phyloP scores from a whole-genome alignment of 495 filamentous ascomycete genomes.

The Immersiella caudata region DNA sequence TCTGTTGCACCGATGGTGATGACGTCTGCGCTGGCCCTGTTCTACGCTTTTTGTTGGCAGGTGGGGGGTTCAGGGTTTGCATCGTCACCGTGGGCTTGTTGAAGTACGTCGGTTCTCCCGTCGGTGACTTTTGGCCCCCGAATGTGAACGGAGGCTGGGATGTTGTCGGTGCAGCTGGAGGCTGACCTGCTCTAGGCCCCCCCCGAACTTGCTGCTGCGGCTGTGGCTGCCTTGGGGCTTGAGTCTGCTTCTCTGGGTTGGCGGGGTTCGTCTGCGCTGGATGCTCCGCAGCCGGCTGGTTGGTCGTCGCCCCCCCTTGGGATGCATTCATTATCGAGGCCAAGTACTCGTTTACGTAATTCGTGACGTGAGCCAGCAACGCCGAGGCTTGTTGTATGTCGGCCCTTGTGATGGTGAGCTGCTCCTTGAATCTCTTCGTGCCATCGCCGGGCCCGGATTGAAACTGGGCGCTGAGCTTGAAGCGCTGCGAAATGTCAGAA shows the following conservation, averaged over 20 bases:
- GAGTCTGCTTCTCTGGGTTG: conserved; percentile 69
- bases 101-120: conserved; percentile 65
- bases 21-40: conserved; percentile 36
- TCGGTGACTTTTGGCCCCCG: conserved; percentile 69
- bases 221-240: conserved; percentile 49
- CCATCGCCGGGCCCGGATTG: too few relatives aligned
- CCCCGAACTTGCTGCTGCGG: conserved; percentile 43
- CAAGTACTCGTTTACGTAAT: too few relatives aligned
- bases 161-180: conserved; percentile 66
- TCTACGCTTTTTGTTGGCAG: conserved; percentile 57
- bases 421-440: conserved; percentile 35
- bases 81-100: conserved; percentile 48
- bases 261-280: conserved; percentile 56
- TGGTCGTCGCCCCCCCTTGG: conserved; percentile 19
- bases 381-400: conserved; percentile 57
- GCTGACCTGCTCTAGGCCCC: conserved; percentile 45
- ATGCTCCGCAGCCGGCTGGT: conserved; percentile 25
- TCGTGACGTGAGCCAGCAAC: neutral
- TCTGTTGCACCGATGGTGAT: conserved; percentile 32
- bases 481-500: conserved; percentile 22
- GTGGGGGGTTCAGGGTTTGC: conserved; percentile 55
- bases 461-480: conserved; percentile 29
- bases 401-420: conserved; percentile 59
- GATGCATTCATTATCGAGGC: conserved; percentile 13
- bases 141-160: conserved; percentile 68